Percentiles rank a stretch among this genome's conserved stretches.
phyloP scores from a whole-genome alignment of 345 rosid genomes.

The Cardamine chenopodiifolia region DNA sequence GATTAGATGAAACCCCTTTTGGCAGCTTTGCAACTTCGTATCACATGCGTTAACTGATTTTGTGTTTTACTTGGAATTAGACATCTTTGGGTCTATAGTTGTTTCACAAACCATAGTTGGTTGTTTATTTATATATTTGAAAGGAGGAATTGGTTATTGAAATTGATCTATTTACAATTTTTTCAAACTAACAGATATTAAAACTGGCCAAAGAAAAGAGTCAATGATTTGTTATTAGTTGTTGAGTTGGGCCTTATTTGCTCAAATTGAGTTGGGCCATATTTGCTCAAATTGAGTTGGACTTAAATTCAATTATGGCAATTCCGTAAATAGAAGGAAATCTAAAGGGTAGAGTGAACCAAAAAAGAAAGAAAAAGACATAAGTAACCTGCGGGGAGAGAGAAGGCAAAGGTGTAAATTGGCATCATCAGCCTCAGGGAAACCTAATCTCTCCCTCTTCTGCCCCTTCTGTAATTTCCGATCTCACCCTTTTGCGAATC shows the following conservation, averaged over 20 bases:
- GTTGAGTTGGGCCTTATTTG: conserved; percentile 25
- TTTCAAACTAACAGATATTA: neutral
- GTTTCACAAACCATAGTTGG: neutral
- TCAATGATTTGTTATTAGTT: too few species aligned
- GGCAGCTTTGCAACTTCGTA: conserved; percentile 8
- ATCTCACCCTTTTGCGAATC: conserved; percentile 43
- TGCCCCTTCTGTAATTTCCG: conserved; percentile 63
- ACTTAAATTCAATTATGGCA: neutral
- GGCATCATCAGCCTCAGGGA: conserved; percentile 42
- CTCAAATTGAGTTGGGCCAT: conserved; percentile 21
- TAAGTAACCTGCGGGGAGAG: conserved; percentile 41
- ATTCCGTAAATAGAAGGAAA: conserved; percentile 16
- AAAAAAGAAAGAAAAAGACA: conserved; percentile 42
- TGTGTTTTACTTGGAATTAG: neutral
- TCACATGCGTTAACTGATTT: neutral
- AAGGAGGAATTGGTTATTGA: neutral
- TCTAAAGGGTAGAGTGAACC: neutral
- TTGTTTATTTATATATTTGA: neutral
- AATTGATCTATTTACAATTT: neutral
- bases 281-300: neutral
- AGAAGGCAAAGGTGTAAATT: conserved; percentile 32
- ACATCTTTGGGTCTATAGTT: conserved; percentile 2
- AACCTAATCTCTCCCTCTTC: conserved; percentile 58
- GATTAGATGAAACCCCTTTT: conserved; percentile 37
- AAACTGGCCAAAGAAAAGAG: too few species aligned